Evolutionary conservation across 176 grass and related monocot genomes (phyloP).

Genomic region (Oryza australiensis): DNA sequence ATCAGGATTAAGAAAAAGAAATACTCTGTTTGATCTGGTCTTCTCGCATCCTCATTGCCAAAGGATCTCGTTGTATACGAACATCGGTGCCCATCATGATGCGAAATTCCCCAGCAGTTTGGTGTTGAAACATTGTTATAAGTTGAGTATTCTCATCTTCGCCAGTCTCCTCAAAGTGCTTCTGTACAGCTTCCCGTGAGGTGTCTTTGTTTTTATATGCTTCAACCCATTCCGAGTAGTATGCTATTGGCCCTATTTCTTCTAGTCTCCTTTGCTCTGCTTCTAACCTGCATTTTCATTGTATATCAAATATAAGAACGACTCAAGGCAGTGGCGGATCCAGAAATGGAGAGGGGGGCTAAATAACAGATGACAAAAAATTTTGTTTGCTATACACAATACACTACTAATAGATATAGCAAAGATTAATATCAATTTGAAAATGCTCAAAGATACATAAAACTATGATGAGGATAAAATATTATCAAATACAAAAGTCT

Average conservation of each 20-base stretch:
- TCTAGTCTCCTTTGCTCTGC: constrained; percentile 67
- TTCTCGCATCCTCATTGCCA: constrained; percentile 89
- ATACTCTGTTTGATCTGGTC: constrained; percentile 93
- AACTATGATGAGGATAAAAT: no score
- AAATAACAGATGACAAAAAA: no score
- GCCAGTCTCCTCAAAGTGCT: constrained; percentile 84
- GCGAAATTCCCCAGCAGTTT: constrained; percentile 84
- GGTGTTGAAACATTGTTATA: constrained; percentile 81
- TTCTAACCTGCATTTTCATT: constrained; percentile 76
- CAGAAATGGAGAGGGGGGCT: no score
- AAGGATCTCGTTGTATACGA: constrained; percentile 74
- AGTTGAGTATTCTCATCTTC: constrained; percentile 85
- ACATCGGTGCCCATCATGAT: constrained; percentile 90
- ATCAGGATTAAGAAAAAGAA: constrained; percentile 21
- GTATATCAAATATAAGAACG: constrained; percentile 34
- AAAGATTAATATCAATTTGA: no score
- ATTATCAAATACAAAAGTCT: no score
- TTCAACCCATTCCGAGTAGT: constrained; percentile 97
- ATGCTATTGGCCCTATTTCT: constrained; percentile 88
- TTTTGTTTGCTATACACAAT: no score
- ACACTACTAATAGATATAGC: no score
- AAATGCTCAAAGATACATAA: no score
- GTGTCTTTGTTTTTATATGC: constrained; percentile 77
- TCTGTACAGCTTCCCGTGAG: constrained; percentile 70
- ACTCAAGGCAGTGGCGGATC: no score